Evolutionary conservation across 1,284 basidiomycete species (phyloP).

Genomic region (Mycena sp.): DNA sequence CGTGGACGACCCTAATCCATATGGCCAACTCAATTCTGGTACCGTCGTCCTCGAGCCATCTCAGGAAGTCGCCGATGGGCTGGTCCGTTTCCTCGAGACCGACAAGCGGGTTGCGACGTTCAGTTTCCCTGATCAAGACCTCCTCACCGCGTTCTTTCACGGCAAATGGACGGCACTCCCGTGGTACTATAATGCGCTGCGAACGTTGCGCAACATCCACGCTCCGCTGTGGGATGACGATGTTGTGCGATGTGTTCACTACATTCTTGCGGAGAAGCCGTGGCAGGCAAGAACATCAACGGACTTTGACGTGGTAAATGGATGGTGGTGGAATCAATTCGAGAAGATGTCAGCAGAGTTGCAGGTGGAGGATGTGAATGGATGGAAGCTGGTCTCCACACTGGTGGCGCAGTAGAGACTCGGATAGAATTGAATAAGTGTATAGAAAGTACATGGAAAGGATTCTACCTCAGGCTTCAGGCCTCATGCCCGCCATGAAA

Average conservation of each 20-base stretch:
- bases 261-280: slow-evolving; percentile 80
- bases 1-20: slow-evolving; percentile 69
- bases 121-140: slow-evolving; percentile 93
- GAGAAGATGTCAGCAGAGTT: slow-evolving; percentile 61
- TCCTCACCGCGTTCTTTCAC: slow-evolving; percentile 83
- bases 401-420: slow-evolving; percentile 51
- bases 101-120: slow-evolving; percentile 77
- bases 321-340: slow-evolving; percentile 84
- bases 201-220: slow-evolving; percentile 79
- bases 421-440: too few relatives aligned
- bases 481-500: slow-evolving; percentile 83
- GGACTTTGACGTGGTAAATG: slow-evolving; percentile 60
- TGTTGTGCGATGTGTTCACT: slow-evolving; percentile 80
- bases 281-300: slow-evolving; percentile 65
- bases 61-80: slow-evolving; percentile 53
- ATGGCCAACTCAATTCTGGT: slow-evolving; percentile 88
- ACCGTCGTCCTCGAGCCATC: slow-evolving; percentile 90
- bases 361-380: slow-evolving; percentile 53
- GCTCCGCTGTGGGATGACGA: slow-evolving; percentile 75
- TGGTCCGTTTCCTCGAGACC: slow-evolving; percentile 72
- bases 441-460: too few relatives aligned
- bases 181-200: slow-evolving; percentile 90
- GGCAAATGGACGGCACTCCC: slow-evolving; percentile 80
- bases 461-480: not conserved
- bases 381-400: slow-evolving; percentile 61